These are phyloP conservation scores for Fusarium torulosum DNA, from an alignment of 2,329 filamentous ascomycete species.

Conservation along the genomic window DNA sequence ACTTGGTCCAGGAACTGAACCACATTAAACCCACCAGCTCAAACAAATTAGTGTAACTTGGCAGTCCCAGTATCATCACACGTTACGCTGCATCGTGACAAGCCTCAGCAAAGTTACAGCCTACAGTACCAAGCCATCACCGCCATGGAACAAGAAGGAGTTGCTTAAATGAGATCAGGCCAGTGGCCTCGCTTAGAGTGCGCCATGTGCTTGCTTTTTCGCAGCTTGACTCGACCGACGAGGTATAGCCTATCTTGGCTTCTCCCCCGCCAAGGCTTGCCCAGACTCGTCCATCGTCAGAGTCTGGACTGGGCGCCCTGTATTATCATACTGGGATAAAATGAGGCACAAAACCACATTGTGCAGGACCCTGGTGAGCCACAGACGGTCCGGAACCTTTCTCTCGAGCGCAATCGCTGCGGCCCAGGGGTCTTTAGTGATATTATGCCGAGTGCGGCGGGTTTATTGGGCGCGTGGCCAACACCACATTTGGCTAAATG, in stretches of 20 bases:
- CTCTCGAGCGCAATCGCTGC: background rate
- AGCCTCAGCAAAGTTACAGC: slow-evolving; percentile 16
- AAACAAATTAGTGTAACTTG: slow-evolving; percentile 20
- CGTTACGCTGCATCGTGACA: slow-evolving; percentile 31
- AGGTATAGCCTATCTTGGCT: slow-evolving; percentile 34
- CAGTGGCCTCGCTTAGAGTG: slow-evolving; percentile 37
- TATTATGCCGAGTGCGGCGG: slow-evolving; percentile 4
- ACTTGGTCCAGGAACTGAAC: background rate
- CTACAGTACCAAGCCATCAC: slow-evolving; percentile 15
- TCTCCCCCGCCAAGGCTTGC: slow-evolving; percentile 36
- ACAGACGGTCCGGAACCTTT: slow-evolving; percentile 3
- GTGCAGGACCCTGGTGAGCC: slow-evolving; percentile 3
- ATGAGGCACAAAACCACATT: slow-evolving; percentile 10
- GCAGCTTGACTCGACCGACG: slow-evolving; percentile 34
- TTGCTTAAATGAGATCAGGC: slow-evolving; percentile 12
- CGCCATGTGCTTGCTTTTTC: slow-evolving; percentile 27
- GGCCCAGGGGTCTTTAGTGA: slow-evolving; percentile 1
- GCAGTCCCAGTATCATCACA: slow-evolving; percentile 23
- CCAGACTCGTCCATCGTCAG: slow-evolving; percentile 28
- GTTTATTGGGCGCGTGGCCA: slow-evolving; percentile 22
- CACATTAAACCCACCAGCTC: slow-evolving; percentile 4
- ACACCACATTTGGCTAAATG: slow-evolving; percentile 11
- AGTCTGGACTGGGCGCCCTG: slow-evolving; percentile 40
- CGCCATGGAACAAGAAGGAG: slow-evolving; percentile 1
- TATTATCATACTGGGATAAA: slow-evolving; percentile 15